phyloP scores from a whole-genome alignment of 192 early-diverging fungal genomes.

The Chytriomyces confervae region DNA sequence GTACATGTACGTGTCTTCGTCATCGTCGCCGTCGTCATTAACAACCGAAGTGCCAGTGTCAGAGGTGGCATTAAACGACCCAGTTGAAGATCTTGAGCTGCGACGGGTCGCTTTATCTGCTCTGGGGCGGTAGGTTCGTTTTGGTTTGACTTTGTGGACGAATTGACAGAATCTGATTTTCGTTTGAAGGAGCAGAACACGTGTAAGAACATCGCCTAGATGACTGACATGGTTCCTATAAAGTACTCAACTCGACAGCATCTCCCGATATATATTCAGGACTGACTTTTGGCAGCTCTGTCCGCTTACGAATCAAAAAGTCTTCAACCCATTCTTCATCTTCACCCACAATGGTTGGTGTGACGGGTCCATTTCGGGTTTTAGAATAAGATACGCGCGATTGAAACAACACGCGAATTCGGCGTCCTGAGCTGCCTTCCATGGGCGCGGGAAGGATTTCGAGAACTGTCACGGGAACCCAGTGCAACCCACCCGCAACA shows the following conservation, averaged over 20 bases:
- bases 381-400: slow-evolving; percentile 1
- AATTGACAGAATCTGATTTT: not conserved
- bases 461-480: slow-evolving; percentile 21
- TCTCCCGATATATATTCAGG: slow-evolving; percentile 13
- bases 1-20: slow-evolving; percentile 23
- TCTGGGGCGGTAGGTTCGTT: too few relatives aligned
- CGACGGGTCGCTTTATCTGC: not conserved
- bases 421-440: not conserved
- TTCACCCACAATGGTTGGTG: not conserved
- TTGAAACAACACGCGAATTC: slow-evolving; percentile 21
- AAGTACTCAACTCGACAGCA: slow-evolving; percentile 28
- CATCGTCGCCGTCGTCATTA: slow-evolving; percentile 6
- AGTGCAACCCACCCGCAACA: slow-evolving; percentile 20
- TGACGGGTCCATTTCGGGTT: slow-evolving; percentile 1
- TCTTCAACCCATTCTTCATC: slow-evolving; percentile 35
- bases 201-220: not conserved
- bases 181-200: not conserved
- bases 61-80: not conserved
- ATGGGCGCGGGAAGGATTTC: slow-evolving; percentile 4
- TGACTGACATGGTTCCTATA: not conserved
- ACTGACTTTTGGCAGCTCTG: not conserved
- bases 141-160: too few relatives aligned
- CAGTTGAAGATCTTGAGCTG: not conserved
- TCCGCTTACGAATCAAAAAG: slow-evolving; percentile 15
- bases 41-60: not conserved